These are phyloP conservation scores for Scedosporium minutisporum DNA, from an alignment of 2,329 filamentous ascomycete species.

Conservation along the genomic window DNA sequence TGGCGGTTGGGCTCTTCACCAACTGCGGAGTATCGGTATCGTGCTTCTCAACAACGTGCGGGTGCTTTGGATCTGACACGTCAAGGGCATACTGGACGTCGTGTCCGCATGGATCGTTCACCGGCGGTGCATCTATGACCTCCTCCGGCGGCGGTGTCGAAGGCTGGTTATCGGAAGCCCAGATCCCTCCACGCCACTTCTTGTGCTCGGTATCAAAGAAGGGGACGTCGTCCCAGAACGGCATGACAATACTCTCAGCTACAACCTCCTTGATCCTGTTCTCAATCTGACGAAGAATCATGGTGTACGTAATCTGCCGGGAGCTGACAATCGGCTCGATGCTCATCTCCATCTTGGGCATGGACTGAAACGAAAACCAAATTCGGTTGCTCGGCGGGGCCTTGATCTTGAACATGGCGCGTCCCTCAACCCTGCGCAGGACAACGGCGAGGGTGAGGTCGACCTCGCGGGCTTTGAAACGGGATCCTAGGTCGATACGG, in stretches of 20 bases:
- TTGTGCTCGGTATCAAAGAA: slow-evolving; percentile 78
- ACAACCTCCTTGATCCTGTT: slow-evolving; percentile 90
- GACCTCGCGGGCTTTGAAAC: slow-evolving; percentile 85
- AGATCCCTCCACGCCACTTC: slow-evolving; percentile 77
- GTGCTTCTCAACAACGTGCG: slow-evolving; percentile 42
- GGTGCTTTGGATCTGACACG: slow-evolving; percentile 5
- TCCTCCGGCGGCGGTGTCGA: neutral
- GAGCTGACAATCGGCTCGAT: slow-evolving; percentile 94
- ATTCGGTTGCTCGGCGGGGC: slow-evolving; percentile 88
- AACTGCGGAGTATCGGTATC: slow-evolving; percentile 38
- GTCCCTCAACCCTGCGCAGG: slow-evolving; percentile 75
- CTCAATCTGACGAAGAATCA: slow-evolving; percentile 89
- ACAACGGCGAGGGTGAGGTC: slow-evolving; percentile 81
- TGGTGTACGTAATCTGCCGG: slow-evolving; percentile 86
- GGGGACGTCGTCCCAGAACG: slow-evolving; percentile 93
- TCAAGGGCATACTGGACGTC: slow-evolving; percentile 29
- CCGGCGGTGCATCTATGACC: slow-evolving; percentile 17
- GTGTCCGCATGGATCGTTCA: slow-evolving; percentile 38
- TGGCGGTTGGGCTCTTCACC: slow-evolving; percentile 20
- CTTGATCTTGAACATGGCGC: slow-evolving; percentile 78
- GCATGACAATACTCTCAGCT: slow-evolving; percentile 80
- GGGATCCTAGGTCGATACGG: slow-evolving; percentile 76
- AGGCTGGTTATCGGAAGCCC: slow-evolving; percentile 41
- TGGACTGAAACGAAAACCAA: slow-evolving; percentile 93
- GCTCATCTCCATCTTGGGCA: slow-evolving; percentile 87